Percentiles rank a stretch among this genome's conserved stretches.
Evolutionary conservation across 768 basidiomycete species (phyloP).

Genomic region (Suillus sp.): DNA sequence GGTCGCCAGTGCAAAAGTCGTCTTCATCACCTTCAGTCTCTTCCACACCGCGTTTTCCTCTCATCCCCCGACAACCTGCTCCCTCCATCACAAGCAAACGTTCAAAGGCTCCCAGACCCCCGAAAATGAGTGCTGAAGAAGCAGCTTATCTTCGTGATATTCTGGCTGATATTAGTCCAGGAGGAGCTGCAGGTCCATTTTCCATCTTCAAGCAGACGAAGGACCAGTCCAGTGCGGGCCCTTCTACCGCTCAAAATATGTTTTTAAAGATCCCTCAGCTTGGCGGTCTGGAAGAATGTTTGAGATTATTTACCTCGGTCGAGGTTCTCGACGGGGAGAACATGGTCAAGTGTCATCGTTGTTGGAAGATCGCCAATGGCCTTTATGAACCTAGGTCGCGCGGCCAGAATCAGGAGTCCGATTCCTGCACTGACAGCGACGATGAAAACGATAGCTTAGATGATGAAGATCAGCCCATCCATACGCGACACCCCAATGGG

Average conservation of each 20-base stretch:
- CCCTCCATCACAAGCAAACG: constrained; percentile 38
- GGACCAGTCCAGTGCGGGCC: constrained; percentile 22
- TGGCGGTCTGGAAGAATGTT: constrained; percentile 72
- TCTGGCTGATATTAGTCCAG: constrained; percentile 60
- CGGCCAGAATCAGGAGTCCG: constrained; percentile 24
- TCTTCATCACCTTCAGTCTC: constrained; percentile 23
- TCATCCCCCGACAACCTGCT: constrained; percentile 32
- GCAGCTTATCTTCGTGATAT: constrained; percentile 68
- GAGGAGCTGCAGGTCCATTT: constrained; percentile 47
- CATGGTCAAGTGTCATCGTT: constrained; percentile 88
- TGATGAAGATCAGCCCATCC: not conserved
- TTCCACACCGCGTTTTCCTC: constrained; percentile 23
- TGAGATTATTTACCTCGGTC: constrained; percentile 89
- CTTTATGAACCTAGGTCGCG: constrained; percentile 41
- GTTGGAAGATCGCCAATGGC: constrained; percentile 90
- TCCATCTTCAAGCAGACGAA: constrained; percentile 48
- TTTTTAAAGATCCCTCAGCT: constrained; percentile 38
- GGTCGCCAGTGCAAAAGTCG: constrained; percentile 23
- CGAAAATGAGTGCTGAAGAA: constrained; percentile 59
- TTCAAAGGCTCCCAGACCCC: constrained; percentile 46
- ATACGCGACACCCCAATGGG: not conserved
- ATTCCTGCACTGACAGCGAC: constrained; percentile 38
- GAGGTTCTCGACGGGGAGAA: constrained; percentile 94
- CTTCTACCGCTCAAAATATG: constrained; percentile 25
- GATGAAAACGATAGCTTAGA: constrained; percentile 27